These are phyloP conservation scores for Boletus edulis DNA, from an alignment of 768 basidiomycete species.

Conservation along the genomic window DNA sequence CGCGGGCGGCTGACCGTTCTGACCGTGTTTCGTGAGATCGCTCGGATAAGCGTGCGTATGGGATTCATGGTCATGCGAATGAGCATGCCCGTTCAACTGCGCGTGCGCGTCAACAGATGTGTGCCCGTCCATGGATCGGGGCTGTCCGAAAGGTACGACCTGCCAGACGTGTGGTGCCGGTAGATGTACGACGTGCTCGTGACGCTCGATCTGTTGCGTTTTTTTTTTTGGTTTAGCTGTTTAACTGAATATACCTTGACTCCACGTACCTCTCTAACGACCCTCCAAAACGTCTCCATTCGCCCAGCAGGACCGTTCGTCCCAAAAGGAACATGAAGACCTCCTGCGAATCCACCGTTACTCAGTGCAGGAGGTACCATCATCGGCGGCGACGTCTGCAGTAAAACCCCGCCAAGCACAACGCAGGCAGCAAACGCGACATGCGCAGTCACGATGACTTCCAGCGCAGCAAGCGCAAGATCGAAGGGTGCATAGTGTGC, in stretches of 20 bases:
- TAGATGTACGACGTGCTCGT: slow-evolving; percentile 79
- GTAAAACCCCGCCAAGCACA: slow-evolving; percentile 78
- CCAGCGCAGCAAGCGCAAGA: slow-evolving; percentile 74
- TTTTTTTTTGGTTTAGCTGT: neutral
- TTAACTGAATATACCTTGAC: neutral
- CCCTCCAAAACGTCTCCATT: slow-evolving; percentile 80
- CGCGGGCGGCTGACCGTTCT: slow-evolving; percentile 24
- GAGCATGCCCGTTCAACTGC: slow-evolving; percentile 9
- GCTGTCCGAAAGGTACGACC: slow-evolving; percentile 49
- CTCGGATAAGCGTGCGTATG: neutral
- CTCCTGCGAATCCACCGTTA: slow-evolving; percentile 9
- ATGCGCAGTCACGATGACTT: slow-evolving; percentile 75
- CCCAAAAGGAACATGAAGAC: neutral
- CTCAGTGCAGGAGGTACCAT: slow-evolving; percentile 8
- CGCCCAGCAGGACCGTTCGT: slow-evolving; percentile 43
- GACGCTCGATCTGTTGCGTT: slow-evolving; percentile 64
- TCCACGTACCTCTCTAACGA: slow-evolving; percentile 71
- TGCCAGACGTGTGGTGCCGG: slow-evolving; percentile 91
- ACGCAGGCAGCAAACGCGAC: slow-evolving; percentile 84
- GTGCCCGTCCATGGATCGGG: slow-evolving; percentile 7
- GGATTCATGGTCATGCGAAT: slow-evolving; percentile 9
- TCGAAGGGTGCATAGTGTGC: slow-evolving; percentile 72
- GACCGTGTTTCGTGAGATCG: slow-evolving; percentile 6
- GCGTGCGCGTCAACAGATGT: neutral
- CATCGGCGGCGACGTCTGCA: slow-evolving; percentile 81